A percentile compares a stretch with the other conserved stretches of the same genome.
Evolutionary conservation across 176 grass and related monocot species (phyloP).

Genomic region (Tillandsia fasciculata): DNA sequence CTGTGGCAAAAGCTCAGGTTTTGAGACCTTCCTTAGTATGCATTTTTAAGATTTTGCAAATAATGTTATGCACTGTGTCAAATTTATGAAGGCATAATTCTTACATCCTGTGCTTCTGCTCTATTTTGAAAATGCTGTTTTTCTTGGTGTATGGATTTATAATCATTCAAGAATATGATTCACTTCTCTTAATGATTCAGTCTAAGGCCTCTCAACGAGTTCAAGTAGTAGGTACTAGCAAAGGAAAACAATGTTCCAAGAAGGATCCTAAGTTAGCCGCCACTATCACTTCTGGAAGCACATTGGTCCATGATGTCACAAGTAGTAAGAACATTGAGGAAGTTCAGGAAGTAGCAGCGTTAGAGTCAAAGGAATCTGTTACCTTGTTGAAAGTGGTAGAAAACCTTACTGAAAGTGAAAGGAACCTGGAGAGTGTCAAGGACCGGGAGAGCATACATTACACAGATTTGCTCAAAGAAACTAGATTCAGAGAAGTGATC

Average conservation of each 20-base stretch:
- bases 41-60: not conserved
- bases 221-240: not conserved
- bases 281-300: conserved; percentile 10
- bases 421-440: not conserved
- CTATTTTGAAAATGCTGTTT: not conserved
- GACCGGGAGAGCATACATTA: conserved; percentile 17
- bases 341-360: conserved; percentile 9
- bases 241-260: conserved; percentile 26
- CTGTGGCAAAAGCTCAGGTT: conserved; percentile 37
- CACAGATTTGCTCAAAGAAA: conserved; percentile 22
- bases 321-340: conserved; percentile 18
- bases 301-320: conserved; percentile 11
- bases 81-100: not conserved
- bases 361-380: conserved; percentile 15
- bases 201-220: conserved; percentile 15
- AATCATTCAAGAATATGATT: not conserved
- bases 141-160: not conserved
- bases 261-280: conserved; percentile 26
- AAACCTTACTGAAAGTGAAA: conserved; percentile 14
- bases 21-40: conserved; percentile 8
- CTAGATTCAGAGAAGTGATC: conserved; percentile 2
- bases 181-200: conserved; percentile 14
- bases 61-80: not conserved
- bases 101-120: not conserved
- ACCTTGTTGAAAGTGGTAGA: conserved; percentile 17